Evolutionary conservation across 192 early-diverging fungal genomes (phyloP).

Genomic region (Spinellus fusiger): DNA sequence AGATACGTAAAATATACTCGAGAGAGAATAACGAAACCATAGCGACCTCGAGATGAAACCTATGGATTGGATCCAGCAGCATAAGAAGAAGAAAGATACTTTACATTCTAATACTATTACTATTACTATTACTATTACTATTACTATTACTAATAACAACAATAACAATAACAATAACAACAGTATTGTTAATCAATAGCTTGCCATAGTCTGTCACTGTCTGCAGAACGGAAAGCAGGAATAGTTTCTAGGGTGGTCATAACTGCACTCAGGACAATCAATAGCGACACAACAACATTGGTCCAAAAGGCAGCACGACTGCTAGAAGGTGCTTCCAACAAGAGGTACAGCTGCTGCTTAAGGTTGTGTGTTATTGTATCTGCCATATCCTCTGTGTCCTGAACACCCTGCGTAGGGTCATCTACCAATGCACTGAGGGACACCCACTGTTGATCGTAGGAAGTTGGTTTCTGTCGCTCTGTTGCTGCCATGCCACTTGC

Average conservation of each 20-base stretch:
- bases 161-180: no score
- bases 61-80: background rate
- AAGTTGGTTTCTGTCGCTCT: no score
- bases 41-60: conserved; percentile 12
- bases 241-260: conserved; percentile 79
- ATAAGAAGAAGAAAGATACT: background rate
- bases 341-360: conserved; percentile 59
- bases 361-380: background rate
- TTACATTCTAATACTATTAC: no score
- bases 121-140: no score
- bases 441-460: no score
- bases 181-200: no score
- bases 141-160: no score
- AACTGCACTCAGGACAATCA: conserved; percentile 67
- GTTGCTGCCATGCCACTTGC: no score
- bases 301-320: conserved; percentile 62
- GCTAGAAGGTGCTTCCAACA: conserved; percentile 77
- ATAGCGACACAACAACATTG: conserved; percentile 67
- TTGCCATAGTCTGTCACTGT: conserved; percentile 48
- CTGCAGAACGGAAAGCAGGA: conserved; percentile 57
- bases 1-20: conserved; percentile 62
- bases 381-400: background rate
- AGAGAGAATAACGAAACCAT: conserved; percentile 72
- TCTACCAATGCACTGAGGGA: background rate
- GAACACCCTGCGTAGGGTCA: background rate